Evolutionary conservation across 495 filamentous ascomycete species (phyloP), one percentile per base, ranked within the genome.

Genomic region (Ramalina intermedia): DNA sequence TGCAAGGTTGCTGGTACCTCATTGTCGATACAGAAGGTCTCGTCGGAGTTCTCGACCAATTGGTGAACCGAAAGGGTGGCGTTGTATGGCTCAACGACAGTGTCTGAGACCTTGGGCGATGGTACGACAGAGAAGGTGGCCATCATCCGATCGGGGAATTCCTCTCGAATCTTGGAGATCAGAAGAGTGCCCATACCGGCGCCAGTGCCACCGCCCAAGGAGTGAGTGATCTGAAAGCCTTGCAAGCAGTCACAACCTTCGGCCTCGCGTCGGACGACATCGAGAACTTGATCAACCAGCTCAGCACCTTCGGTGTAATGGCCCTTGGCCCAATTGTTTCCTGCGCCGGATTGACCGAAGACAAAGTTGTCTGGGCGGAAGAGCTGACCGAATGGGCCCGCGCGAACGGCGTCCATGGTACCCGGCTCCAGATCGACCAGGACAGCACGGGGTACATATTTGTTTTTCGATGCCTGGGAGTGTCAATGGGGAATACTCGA

Each of bases 1-100:
- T 11, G 17, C 17, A 4, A 16, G 8, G 9, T 18, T 7, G 41
- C 13, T 18, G 53, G 54, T 63, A 81, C 78, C 83, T 99, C 93
- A 77, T 99, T 99, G 67, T 99, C 91, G 68, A 99, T 99, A 78
- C 91, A 99, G 85, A 99, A 99, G 67, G 91, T 99, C 85, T 96
- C 91, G 66, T 99, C 91, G 44, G 93, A 96, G 82, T 99, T 95
- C 81, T 99, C 91, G 66, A 99, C 93, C 56, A 99, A 80, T 78
- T 99, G 91, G 75, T 99, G 91, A 54, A 99, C 78, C 61, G 91
- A 99, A 55, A 99, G 84, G 60, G 91, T 99, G 62, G 91, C 91
- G 71, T 99, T 99, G 81, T 99, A 99, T 53, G 91, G 91, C 78
- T 99, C 91, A 66, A 99, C 91, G 61, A 99, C 91, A 68, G 91